Percentiles rank a stretch among this genome's conserved stretches.
Evolutionary conservation across 78 protist genomes (phyloP).

Genomic region (Capsaspora owczarzaki): DNA sequence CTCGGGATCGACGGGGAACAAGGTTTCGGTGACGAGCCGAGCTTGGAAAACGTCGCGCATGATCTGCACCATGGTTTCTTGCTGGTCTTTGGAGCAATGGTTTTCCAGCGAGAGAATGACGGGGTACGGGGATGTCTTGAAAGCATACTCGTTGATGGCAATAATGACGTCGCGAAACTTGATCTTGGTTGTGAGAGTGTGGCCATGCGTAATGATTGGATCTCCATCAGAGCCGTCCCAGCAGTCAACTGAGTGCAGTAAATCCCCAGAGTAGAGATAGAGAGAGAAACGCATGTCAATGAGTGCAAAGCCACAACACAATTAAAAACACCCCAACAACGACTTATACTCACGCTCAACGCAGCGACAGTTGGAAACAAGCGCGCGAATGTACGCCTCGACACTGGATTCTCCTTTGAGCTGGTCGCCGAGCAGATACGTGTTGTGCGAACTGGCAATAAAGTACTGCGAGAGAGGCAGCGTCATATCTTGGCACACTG

Average conservation of each 20-base stretch:
- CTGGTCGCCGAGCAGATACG: slow-evolving; percentile 49
- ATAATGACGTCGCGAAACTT: slow-evolving; percentile 37
- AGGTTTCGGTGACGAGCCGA: neutral
- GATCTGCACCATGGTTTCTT: neutral
- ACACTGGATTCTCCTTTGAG: slow-evolving; percentile 13
- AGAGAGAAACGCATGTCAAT: neutral
- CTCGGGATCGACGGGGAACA: neutral
- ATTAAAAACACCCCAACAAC: neutral
- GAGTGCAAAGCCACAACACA: neutral
- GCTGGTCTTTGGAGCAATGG: slow-evolving; percentile 27
- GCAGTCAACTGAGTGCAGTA: slow-evolving; percentile 44
- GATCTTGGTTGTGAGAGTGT: slow-evolving; percentile 59
- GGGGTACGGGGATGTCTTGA: slow-evolving; percentile 45
- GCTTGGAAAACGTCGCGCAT: no score
- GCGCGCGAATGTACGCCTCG: slow-evolving; percentile 51
- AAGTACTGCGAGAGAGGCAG: slow-evolving; percentile 65
- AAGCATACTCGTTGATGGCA: neutral
- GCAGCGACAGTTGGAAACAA: neutral
- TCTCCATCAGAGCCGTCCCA: slow-evolving; percentile 77
- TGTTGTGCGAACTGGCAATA: slow-evolving; percentile 72
- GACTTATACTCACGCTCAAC: neutral
- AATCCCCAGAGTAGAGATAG: neutral
- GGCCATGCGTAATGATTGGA: slow-evolving; percentile 73
- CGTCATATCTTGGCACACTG: slow-evolving; percentile 44
- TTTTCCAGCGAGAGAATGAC: slow-evolving; percentile 71